Conservation (phyloP, 2,329 filamentous ascomycete species). For the Fusarium lyarnte region DNA sequence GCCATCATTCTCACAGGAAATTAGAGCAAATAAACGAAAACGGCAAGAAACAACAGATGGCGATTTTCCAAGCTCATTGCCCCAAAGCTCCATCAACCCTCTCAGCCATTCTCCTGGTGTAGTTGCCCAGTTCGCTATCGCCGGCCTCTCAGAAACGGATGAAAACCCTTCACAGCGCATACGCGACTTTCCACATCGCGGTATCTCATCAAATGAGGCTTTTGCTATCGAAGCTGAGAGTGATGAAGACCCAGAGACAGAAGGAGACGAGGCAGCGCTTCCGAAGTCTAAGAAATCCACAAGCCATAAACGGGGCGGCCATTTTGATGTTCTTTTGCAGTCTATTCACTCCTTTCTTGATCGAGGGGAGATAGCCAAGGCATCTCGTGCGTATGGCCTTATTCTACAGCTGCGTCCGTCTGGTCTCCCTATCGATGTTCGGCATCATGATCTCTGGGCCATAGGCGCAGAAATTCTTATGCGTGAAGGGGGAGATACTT, state of each 20-base stretch:
- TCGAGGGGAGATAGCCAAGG: conserved; percentile 74
- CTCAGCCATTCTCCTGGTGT: conserved; percentile 63
- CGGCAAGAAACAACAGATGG: not conserved
- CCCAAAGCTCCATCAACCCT: conserved; percentile 59
- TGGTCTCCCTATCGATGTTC: conserved; percentile 68
- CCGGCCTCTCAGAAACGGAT: conserved; percentile 61
- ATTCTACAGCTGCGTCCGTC: conserved; percentile 66
- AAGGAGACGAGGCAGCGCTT: conserved; percentile 10
- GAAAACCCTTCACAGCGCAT: conserved; percentile 51
- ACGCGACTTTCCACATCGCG: conserved; percentile 63
- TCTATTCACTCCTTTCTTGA: conserved; percentile 78
- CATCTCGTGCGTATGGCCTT: conserved; percentile 78
- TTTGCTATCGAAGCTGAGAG: conserved; percentile 28
- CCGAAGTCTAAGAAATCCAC: conserved; percentile 21
- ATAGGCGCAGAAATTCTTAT: conserved; percentile 87
- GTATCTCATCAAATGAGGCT: conserved; percentile 17
- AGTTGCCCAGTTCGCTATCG: conserved; percentile 62
- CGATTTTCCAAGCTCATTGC: conserved; percentile 34
- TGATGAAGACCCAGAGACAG: conserved; percentile 32
- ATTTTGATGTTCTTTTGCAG: conserved; percentile 73
- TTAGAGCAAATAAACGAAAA: conserved; percentile 37
- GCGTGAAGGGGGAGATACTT: conserved; percentile 59
- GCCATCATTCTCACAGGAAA: conserved; percentile 30
- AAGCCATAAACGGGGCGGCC: conserved; percentile 47
- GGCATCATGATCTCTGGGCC: conserved; percentile 78